Base-by-base conservation (phyloP, 179 eudicot species). In the Beta macrorhiza region DNA sequence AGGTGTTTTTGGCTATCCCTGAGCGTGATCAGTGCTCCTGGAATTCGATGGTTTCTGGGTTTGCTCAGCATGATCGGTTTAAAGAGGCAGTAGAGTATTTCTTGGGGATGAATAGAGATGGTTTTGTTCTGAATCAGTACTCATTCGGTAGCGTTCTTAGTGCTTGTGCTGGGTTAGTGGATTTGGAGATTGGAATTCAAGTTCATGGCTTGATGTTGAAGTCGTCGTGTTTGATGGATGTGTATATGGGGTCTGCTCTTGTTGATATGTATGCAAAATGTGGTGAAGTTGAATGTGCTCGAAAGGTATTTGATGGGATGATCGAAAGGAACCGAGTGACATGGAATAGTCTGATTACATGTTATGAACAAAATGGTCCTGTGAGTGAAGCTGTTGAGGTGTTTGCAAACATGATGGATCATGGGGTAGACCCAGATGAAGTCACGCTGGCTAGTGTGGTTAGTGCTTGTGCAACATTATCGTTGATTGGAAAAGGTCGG, bases 291-390 rank as follows among this genome's bases (percentile, higher is more conserved):
- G 89, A 57, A 25, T 87, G 82, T 86, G 94, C 97, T 80, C 81
- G 81, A 80, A 90, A 75, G 83, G 90, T 86, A 78, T 93, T 92
- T 75, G 88, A 92, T 83, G 91, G 82, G 76, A 92, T 93, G 93
- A 72, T 16, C 44, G 84, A 85, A 63, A 80, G 92, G 71, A 93
- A 93, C 78, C 77, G 83, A 77, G 95, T 93, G 10, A 84, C 92
- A 1, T 93, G 97, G 93, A 93, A 93, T 82, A 91, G 92, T 86
- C 74, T 93, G 86, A 91, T 93, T 79, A 86, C 95, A 15, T 91
- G 95, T 80, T 93, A 93, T 67, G 97, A 91, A 81, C 95, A 93
- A 78, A 93, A 93, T 79, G 95, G 97, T 25, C 95, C 92, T 8
- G 87, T 87, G 17, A 78, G 59, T 67, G 88, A 89, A 81, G 97